Evolutionary conservation across 1,284 basidiomycete species (phyloP).

Genomic region (Rhizoctonia solani): DNA sequence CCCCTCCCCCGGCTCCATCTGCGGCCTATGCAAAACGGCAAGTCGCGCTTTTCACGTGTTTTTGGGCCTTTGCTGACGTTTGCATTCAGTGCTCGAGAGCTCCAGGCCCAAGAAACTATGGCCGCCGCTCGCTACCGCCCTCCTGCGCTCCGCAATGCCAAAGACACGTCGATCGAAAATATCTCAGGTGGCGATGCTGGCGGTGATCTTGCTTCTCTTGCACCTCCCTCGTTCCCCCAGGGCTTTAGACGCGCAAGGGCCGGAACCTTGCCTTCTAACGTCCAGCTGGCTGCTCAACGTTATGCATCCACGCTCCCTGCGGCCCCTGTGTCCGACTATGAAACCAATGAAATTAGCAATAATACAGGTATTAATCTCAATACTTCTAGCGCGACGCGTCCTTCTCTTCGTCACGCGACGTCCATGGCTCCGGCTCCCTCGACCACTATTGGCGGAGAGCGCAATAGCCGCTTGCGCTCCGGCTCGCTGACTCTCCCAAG

Average conservation of each 20-base stretch:
- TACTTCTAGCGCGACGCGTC: slow-evolving; percentile 54
- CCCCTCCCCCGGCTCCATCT: slow-evolving; percentile 79
- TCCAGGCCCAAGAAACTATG: slow-evolving; percentile 73
- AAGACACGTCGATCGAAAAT: slow-evolving; percentile 35
- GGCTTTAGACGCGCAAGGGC: slow-evolving; percentile 81
- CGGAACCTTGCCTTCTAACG: slow-evolving; percentile 84
- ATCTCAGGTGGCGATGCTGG: slow-evolving; percentile 25
- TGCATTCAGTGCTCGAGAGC: slow-evolving; percentile 69
- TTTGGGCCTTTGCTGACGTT: slow-evolving; percentile 18
- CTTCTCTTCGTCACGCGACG: slow-evolving; percentile 74
- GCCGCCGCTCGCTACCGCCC: slow-evolving; percentile 65
- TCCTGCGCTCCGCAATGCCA: slow-evolving; percentile 65
- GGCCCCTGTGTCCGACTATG: slow-evolving; percentile 51
- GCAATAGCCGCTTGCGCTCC: slow-evolving; percentile 82
- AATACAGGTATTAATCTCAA: slow-evolving; percentile 32
- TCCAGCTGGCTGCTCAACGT: slow-evolving; percentile 81
- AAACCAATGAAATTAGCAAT: slow-evolving; percentile 35
- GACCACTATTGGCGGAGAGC: slow-evolving; percentile 49
- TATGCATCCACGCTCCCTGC: slow-evolving; percentile 67
- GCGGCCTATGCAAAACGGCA: slow-evolving; percentile 87
- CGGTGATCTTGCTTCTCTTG: slow-evolving; percentile 25
- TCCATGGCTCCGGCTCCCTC: slow-evolving; percentile 59
- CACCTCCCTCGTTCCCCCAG: slow-evolving; percentile 38
- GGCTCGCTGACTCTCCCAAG: slow-evolving; percentile 83
- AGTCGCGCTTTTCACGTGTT: slow-evolving; percentile 40